Conservation (phyloP, 345 rosid species). For the Gossypium raimondii region DNA sequence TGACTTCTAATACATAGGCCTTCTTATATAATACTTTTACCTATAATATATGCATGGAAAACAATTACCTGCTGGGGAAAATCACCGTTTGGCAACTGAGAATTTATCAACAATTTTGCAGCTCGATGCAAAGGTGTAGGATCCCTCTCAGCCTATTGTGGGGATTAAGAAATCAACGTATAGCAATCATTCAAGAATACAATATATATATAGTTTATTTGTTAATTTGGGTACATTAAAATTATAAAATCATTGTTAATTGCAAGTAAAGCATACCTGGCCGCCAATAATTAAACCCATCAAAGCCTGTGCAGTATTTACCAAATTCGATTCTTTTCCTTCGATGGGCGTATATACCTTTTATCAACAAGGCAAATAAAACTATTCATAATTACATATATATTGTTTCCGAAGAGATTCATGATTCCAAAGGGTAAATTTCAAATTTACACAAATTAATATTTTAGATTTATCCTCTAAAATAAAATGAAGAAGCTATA, state of each 20-base stretch:
- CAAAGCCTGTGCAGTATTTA: slow-evolving; percentile 51
- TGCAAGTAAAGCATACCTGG: neutral
- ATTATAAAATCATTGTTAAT: neutral
- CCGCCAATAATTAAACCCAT: slow-evolving; percentile 14
- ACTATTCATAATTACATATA: neutral
- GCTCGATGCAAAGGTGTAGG: slow-evolving; percentile 58
- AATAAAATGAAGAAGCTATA: too few species aligned
- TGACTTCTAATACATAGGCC: too few species aligned
- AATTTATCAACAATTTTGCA: slow-evolving; percentile 61
- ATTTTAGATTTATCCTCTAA: too few species aligned
- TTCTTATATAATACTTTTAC: too few species aligned
- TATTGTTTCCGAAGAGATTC: neutral
- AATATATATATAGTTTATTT: too few species aligned
- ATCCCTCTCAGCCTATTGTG: slow-evolving; percentile 33
- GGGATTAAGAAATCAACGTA: too few species aligned
- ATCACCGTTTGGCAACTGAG: slow-evolving; percentile 58
- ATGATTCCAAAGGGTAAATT: too few species aligned
- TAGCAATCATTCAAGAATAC: too few species aligned
- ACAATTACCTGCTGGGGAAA: slow-evolving; percentile 57
- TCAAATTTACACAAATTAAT: too few species aligned
- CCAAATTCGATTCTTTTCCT: slow-evolving; percentile 44
- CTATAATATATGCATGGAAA: too few species aligned
- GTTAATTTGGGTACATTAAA: too few species aligned
- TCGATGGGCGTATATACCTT: slow-evolving; percentile 43
- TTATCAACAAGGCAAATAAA: neutral